Evolutionary conservation across 2,329 filamentous ascomycete species (phyloP), one percentile per base, ranked within the genome.

Genomic region (Aureobasidium leucospermi): DNA sequence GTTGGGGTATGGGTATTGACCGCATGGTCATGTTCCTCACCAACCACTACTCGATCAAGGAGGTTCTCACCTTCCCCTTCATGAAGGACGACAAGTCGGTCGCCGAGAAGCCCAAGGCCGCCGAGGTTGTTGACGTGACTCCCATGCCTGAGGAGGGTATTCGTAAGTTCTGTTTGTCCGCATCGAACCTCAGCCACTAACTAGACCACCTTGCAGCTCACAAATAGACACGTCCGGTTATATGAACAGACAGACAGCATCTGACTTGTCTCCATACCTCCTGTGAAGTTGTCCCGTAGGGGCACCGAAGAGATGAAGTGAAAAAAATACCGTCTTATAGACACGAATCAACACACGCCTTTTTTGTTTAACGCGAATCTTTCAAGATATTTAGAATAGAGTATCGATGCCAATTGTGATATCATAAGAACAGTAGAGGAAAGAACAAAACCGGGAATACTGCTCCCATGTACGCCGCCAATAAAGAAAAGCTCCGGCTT

Each of bases 1-100:
- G 94, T 51, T 99, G 89, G 88, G 94, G 92, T 66, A 90, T 97
- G 84, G 94, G 94, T 65, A 94, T 96, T 66, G 92, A 97, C 78
- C 86, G 93, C 62, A 78, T 96, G 74, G 88, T 91, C 73, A 96
- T 96, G 91, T 96, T 96, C 83, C 78, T 97, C 74, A 96, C 93
- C 51, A 85, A 97, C 76, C 89, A 96, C 78, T 94, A 96, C 79
- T 89, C 85, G 67, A 99, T 99, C 74, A 92, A 94, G 76, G 94
- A 99, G 76, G 93, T 97, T 3, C 78, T 97, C 63, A 86, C 93
- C 8, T 99, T 99, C 85, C 94, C 94, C 10, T 93, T 96, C 78
- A 96, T 99, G 90, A 96, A 96, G 84, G 89, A 93, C 53, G 88
- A 93, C 69, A 77, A 80, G 39, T 71, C 74, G 62, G 29, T 32